Evolutionary conservation across 768 basidiomycete species (phyloP).

Genomic region (Neoboletus brunneissimus): DNA sequence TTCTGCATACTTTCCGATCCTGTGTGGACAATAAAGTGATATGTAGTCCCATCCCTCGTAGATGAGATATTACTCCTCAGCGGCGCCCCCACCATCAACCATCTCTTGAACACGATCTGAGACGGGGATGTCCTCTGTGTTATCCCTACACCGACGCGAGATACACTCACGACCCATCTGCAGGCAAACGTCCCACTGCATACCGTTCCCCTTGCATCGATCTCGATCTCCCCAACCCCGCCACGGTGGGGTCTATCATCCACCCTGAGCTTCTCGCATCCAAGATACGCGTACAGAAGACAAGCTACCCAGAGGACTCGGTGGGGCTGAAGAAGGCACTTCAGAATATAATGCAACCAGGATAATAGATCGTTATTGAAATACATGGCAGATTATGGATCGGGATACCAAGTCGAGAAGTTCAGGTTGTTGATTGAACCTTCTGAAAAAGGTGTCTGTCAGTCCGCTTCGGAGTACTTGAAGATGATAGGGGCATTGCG

Average conservation of each 20-base stretch:
- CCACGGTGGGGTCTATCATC: slow-evolving; percentile 40
- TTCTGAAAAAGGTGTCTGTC: slow-evolving; percentile 40
- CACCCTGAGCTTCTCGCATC: slow-evolving; percentile 53
- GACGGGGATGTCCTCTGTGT: slow-evolving; percentile 53
- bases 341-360: slow-evolving; percentile 31
- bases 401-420: slow-evolving; percentile 29
- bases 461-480: slow-evolving; percentile 38
- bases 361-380: slow-evolving; percentile 32
- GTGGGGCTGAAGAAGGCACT: slow-evolving; percentile 31
- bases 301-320: slow-evolving; percentile 16
- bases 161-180: slow-evolving; percentile 1
- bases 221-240: slow-evolving; percentile 67
- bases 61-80: slow-evolving; percentile 62
- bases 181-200: slow-evolving; percentile 30
- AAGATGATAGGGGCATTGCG: slow-evolving; percentile 39
- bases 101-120: slow-evolving; percentile 61
- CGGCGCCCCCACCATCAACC: slow-evolving; percentile 43
- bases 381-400: slow-evolving; percentile 36
- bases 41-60: slow-evolving; percentile 76
- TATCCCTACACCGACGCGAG: slow-evolving; percentile 30
- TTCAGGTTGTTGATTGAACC: slow-evolving; percentile 38
- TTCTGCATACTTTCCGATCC: slow-evolving; percentile 63
- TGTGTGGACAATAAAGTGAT: slow-evolving; percentile 48
- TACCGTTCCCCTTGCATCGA: slow-evolving; percentile 74
- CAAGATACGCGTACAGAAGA: slow-evolving; percentile 65